Base-by-base conservation (phyloP, 768 basidiomycete species). In the Boletus barrowsii region DNA sequence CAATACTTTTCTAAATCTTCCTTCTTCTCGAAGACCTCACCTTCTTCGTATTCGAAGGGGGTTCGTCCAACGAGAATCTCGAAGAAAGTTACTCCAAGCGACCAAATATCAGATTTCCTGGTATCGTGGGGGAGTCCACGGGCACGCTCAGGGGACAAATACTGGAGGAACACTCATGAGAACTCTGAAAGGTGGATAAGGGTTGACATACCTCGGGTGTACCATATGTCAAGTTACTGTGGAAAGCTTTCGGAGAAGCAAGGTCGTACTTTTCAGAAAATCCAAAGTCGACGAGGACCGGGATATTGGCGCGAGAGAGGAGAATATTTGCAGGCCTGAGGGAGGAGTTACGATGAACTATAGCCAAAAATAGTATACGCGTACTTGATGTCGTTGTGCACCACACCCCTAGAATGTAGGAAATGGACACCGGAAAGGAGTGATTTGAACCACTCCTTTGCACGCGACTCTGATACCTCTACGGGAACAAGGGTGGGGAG, bases 311-410 rank as follows among this genome's bases (percentile, higher is more conserved):
- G 51, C 74, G 72, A 1, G 90, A 89, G 43, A 99, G 77, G 3
- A 99, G 80, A 61, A 99, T 93, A 65, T 99, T 99, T 15, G 93
- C 91, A 1, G 93, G 93, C 63, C 92, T 95, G 58, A 14, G 10
- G 49, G 35, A 35, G 36, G 29, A 22, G 22, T 48, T 41, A 15
- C 4, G 18, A 35, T 17, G 44, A 15, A 42, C 8, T 42, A 20
- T 9, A 33, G 41, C 2, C 33, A 11, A 44, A n/a, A n/a, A 49
- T n/a, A 11, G 10, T 3, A 3, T 41, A 30, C 7, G 73, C 86
- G 30, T 64, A 93, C 89, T 95, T 96, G 77, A 96, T 92, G 65
- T 96, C 93, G 68, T 95, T 96, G 68, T 95, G 93, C 0, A 91
- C 89, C 37, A 93, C 85, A 47, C 91, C 90, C 47, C 84, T 86